Evolutionary conservation across 2,329 filamentous ascomycete species (phyloP).

Genomic region (Pseudopithomyces maydicus): DNA sequence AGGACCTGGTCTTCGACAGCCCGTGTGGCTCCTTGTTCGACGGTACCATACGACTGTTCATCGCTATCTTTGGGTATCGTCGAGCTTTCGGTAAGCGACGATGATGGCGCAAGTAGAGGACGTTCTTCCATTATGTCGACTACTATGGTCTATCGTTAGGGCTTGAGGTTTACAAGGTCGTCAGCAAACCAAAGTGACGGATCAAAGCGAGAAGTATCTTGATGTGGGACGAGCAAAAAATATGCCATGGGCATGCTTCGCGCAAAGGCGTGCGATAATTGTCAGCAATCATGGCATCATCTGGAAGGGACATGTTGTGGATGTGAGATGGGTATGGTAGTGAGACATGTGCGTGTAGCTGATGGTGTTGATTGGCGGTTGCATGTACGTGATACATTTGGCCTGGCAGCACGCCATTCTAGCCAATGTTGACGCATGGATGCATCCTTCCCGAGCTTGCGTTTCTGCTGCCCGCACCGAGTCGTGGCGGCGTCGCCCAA

Average conservation of each 20-base stretch:
- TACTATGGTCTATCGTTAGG: constrained; percentile 15
- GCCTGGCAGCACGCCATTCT: constrained; percentile 10
- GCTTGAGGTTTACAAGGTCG: neutral
- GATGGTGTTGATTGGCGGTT: constrained; percentile 10
- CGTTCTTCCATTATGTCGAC: constrained; percentile 17
- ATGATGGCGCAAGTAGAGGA: constrained; percentile 26
- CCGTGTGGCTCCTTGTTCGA: constrained; percentile 19
- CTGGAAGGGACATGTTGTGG: constrained; percentile 19
- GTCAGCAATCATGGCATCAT: constrained; percentile 36
- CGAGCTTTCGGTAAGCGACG: constrained; percentile 20
- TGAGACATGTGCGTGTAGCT: constrained; percentile 6
- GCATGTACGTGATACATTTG: neutral
- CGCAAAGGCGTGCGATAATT: constrained; percentile 19
- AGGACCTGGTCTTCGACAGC: constrained; percentile 63
- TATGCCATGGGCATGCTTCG: neutral
- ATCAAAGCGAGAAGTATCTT: too few species aligned
- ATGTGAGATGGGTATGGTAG: constrained; percentile 2
- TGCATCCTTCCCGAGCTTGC: too few species aligned
- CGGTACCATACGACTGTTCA: constrained; percentile 20
- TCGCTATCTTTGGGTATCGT: constrained; percentile 23
- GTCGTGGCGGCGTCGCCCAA: too few species aligned
- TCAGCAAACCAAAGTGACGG: too few species aligned
- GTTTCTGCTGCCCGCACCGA: too few species aligned
- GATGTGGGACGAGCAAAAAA: neutral
- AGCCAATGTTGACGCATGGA: constrained; percentile 13